Percentiles rank a stretch among this genome's conserved stretches.
These are phyloP conservation scores for Venturia oleaginea DNA, from an alignment of 2,329 filamentous ascomycete genomes.

Conservation along the genomic window DNA sequence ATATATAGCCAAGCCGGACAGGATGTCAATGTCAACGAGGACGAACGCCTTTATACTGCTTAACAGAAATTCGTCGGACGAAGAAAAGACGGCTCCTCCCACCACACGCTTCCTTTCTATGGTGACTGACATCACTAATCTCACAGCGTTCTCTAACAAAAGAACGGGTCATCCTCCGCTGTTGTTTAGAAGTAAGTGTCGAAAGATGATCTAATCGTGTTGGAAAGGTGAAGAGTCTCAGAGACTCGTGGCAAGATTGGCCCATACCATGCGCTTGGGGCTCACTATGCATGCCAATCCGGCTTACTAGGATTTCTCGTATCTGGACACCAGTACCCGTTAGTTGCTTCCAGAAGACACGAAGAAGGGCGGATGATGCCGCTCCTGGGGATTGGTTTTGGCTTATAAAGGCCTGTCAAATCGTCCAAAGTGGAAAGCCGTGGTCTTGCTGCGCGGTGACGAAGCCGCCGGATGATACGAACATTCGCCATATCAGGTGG, in stretches of 20 bases:
- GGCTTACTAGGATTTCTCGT: slow-evolving; percentile 2
- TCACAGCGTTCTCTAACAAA: slow-evolving; percentile 4
- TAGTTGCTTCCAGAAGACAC: neutral
- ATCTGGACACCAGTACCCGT: neutral
- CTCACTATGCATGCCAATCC: neutral
- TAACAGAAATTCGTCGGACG: neutral
- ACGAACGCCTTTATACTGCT: neutral
- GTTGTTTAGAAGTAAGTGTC: neutral
- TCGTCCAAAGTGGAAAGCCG: neutral
- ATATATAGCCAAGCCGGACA: neutral
- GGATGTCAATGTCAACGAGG: neutral
- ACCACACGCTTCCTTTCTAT: neutral
- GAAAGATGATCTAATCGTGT: slow-evolving; percentile 4
- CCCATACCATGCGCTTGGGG: neutral
- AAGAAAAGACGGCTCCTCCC: neutral
- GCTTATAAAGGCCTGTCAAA: slow-evolving; percentile 1
- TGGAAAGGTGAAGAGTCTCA: neutral
- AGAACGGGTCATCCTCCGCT: neutral
- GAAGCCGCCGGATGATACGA: neutral
- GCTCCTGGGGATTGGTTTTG: neutral
- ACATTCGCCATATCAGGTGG: neutral
- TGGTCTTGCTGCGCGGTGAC: slow-evolving; percentile 2
- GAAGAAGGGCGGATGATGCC: neutral
- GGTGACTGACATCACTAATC: slow-evolving; percentile 4
- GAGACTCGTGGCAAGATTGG: slow-evolving; percentile 1